Conservation (phyloP, 2,329 filamentous ascomycete genomes). For the Tympanopsis confertula region DNA sequence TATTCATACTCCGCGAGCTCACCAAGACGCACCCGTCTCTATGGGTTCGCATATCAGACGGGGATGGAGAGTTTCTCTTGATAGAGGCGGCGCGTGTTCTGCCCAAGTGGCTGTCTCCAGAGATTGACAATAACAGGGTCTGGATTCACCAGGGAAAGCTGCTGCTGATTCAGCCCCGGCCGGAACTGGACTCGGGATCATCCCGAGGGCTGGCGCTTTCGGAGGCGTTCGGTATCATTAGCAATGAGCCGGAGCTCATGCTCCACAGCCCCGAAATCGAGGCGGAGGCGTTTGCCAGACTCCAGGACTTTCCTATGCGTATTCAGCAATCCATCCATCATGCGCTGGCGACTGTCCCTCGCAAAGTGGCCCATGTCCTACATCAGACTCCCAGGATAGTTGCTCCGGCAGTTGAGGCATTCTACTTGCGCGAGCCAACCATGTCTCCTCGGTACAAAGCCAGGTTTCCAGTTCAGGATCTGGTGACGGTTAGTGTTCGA, state of each 20-base stretch:
- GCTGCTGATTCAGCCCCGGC: conserved; percentile 53
- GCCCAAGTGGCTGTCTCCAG: conserved; percentile 83
- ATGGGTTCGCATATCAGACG: conserved; percentile 76
- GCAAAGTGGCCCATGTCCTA: conserved; percentile 70
- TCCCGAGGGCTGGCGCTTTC: conserved; percentile 40
- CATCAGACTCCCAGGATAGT: conserved; percentile 66
- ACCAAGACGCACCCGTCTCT: conserved; percentile 59
- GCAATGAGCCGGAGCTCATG: conserved; percentile 40
- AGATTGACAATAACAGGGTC: conserved; percentile 74
- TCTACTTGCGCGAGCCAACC: conserved; percentile 82
- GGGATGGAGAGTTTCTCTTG: conserved; percentile 88
- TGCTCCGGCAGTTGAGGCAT: conserved; percentile 75
- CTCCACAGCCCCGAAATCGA: conserved; percentile 67
- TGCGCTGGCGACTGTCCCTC: conserved; percentile 61
- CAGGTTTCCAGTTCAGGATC: conserved; percentile 64
- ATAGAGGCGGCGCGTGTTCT: conserved; percentile 84
- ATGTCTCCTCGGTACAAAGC: conserved; percentile 40
- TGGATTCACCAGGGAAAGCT: conserved; percentile 78
- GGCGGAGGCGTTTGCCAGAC: conserved; percentile 78
- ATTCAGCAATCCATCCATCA: conserved; percentile 68
- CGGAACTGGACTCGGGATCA: conserved; percentile 19
- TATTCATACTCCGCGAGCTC: conserved; percentile 76
- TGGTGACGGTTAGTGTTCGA: conserved; percentile 65
- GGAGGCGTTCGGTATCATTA: conserved; percentile 53
- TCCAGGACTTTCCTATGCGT: conserved; percentile 70